Conservation (phyloP, 2,329 filamentous ascomycete species). For the Scortechinia acanthostroma region DNA sequence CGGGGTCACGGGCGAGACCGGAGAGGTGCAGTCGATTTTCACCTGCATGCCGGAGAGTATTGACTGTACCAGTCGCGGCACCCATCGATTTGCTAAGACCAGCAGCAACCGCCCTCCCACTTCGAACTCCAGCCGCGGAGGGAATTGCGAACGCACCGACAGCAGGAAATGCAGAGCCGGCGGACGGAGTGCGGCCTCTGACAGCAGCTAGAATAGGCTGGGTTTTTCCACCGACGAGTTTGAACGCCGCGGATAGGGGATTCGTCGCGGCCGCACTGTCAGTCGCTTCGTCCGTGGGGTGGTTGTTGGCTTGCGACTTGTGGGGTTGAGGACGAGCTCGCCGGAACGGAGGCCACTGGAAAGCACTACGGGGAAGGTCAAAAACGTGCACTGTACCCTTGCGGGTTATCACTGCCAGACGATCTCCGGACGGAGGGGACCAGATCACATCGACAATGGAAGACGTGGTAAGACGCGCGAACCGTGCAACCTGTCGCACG, state of each 20-base stretch:
- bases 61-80: slow-evolving; percentile 33
- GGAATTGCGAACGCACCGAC: slow-evolving; percentile 30
- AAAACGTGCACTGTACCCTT: slow-evolving; percentile 61
- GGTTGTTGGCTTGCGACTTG: slow-evolving; percentile 8
- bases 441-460: slow-evolving; percentile 54
- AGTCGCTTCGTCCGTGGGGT: slow-evolving; percentile 3
- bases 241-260: slow-evolving; percentile 34
- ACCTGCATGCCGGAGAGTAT: slow-evolving; percentile 35
- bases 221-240: slow-evolving; percentile 32
- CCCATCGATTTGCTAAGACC: slow-evolving; percentile 39
- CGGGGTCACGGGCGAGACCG: slow-evolving; percentile 21
- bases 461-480: slow-evolving; percentile 49
- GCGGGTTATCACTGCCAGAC: slow-evolving; percentile 50
- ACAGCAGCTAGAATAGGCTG: slow-evolving; percentile 37
- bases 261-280: slow-evolving; percentile 10
- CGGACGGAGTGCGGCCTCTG: slow-evolving; percentile 32
- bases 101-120: slow-evolving; percentile 35
- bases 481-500: slow-evolving; percentile 48
- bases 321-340: slow-evolving; percentile 23
- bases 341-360: slow-evolving; percentile 47
- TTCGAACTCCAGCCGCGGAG: slow-evolving; percentile 30
- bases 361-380: slow-evolving; percentile 44
- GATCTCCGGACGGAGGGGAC: slow-evolving; percentile 43
- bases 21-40: slow-evolving; percentile 36
- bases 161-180: slow-evolving; percentile 26